phyloP scores from a whole-genome alignment of 2,329 filamentous ascomycete species.

The Verticillium tricorpus region DNA sequence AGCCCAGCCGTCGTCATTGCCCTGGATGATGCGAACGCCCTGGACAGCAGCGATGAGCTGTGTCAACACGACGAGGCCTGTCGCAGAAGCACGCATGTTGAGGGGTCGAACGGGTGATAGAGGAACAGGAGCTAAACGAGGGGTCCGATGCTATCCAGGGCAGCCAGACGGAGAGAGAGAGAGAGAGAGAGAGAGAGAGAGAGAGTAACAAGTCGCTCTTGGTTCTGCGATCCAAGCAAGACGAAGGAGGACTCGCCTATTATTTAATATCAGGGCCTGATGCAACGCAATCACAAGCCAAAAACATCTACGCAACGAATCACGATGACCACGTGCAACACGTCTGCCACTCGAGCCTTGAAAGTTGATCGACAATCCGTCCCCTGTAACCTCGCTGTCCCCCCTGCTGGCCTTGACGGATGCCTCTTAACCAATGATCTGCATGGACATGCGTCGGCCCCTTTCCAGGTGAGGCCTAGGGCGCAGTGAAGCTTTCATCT shows the following conservation, averaged over 20 bases:
- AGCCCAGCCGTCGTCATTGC: conserved; percentile 72
- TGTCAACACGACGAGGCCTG: conserved; percentile 8
- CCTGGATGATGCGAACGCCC: conserved; percentile 53
- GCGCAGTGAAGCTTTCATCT: background rate
- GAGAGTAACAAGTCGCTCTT: background rate
- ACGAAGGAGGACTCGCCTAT: background rate
- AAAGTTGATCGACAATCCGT: background rate
- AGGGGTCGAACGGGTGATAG: background rate
- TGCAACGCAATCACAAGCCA: background rate
- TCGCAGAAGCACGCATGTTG: background rate
- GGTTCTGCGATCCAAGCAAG: background rate
- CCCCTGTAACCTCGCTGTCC: background rate
- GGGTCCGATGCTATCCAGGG: no score
- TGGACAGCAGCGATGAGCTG: conserved; percentile 12
- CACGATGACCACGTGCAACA: background rate
- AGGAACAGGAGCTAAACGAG: background rate
- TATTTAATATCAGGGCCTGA: background rate
- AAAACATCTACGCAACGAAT: background rate
- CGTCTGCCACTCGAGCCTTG: background rate
- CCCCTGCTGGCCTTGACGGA: background rate
- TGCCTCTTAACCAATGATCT: background rate
- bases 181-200: no score
- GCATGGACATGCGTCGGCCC: background rate
- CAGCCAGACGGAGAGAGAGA: background rate
- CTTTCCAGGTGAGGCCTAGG: background rate